phyloP scores from a whole-genome alignment of 805 yeast genomes.

The Candida methanosorbosa region DNA sequence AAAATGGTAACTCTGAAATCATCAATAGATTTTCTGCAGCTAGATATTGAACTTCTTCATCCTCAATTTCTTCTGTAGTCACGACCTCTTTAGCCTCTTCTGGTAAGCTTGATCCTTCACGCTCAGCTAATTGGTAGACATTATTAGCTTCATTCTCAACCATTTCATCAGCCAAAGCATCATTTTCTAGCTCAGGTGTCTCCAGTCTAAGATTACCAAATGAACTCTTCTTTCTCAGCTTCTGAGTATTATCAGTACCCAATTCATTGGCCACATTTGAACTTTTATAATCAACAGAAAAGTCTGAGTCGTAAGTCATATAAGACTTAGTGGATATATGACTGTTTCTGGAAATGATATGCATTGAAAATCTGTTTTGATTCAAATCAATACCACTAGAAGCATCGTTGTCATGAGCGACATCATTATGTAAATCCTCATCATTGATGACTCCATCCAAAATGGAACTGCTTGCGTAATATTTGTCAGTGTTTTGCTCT shows the following conservation, averaged over 20 bases:
- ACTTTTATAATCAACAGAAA: slow-evolving; percentile 24
- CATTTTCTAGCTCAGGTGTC: slow-evolving; percentile 12
- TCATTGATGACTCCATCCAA: background rate
- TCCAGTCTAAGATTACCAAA: slow-evolving; percentile 36
- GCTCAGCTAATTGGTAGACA: slow-evolving; percentile 2
- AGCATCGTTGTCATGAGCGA: background rate
- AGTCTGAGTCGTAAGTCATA: slow-evolving; percentile 51
- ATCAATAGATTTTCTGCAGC: no score
- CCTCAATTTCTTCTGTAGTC: slow-evolving; percentile 4
- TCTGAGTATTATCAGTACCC: slow-evolving; percentile 7
- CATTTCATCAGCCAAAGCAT: slow-evolving; percentile 1
- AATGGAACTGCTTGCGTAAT: background rate
- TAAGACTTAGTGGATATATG: slow-evolving; percentile 40
- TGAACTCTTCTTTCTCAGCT: slow-evolving; percentile 40
- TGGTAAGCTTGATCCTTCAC: no score
- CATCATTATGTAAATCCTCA: background rate
- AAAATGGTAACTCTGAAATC: slow-evolving; percentile 19
- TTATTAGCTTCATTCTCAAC: slow-evolving; percentile 1
- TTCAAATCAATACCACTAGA: background rate
- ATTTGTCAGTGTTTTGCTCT: background rate
- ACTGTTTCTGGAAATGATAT: slow-evolving; percentile 26
- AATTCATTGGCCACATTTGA: slow-evolving; percentile 5
- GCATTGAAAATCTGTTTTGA: slow-evolving; percentile 14
- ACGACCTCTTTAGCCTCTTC: no score
- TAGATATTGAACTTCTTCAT: background rate